Percentiles rank a stretch among this genome's conserved stretches.
Evolutionary conservation across 441 rosid genomes (phyloP).

Genomic region (Kokia cookei): DNA sequence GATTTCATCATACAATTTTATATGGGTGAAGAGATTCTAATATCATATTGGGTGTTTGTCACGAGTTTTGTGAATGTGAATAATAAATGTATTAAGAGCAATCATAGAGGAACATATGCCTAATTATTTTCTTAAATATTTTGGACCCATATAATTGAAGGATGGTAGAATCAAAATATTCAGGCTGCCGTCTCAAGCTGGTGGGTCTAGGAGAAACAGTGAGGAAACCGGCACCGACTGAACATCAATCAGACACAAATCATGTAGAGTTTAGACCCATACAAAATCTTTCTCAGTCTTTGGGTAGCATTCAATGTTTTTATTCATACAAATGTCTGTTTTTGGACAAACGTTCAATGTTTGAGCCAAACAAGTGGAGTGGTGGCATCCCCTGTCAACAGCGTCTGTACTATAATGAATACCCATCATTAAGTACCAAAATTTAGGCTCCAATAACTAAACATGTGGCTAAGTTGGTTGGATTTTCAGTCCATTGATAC

Average conservation of each 20-base stretch:
- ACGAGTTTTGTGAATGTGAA: background rate
- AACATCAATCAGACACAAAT: background rate
- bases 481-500: background rate
- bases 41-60: background rate
- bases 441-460: background rate
- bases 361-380: background rate
- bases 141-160: background rate
- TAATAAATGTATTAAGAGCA: background rate
- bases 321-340: background rate
- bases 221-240: conserved; percentile 28
- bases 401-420: background rate
- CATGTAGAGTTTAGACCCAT: background rate
- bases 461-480: background rate
- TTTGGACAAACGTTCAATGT: background rate
- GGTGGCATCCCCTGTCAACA: background rate
- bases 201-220: background rate
- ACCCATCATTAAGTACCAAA: background rate
- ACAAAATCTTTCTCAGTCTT: background rate
- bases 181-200: background rate
- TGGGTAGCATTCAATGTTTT: background rate
- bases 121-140: background rate
- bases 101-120: background rate
- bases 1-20: background rate
- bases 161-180: background rate
- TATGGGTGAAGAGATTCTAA: no score